Conservation (phyloP, 2,329 filamentous ascomycete species). For the Monosporascus sp. region DNA sequence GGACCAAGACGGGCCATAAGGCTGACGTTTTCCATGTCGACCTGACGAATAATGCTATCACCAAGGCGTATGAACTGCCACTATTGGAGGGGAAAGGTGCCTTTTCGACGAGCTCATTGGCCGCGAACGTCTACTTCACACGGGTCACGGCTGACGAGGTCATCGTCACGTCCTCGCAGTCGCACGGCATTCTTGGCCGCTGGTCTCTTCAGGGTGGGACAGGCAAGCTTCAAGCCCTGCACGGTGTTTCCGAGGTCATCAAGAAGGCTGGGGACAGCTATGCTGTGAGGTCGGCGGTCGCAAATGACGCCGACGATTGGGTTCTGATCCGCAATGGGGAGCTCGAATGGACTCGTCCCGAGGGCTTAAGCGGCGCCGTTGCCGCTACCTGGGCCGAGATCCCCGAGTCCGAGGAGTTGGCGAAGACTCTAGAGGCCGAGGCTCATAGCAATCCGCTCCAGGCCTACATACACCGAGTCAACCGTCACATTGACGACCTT, state of each 20-base stretch:
- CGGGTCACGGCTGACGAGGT: slow-evolving; percentile 72
- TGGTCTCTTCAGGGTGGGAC: slow-evolving; percentile 56
- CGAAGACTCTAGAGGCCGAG: slow-evolving; percentile 77
- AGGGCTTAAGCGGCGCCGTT: slow-evolving; percentile 74
- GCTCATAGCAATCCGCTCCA: slow-evolving; percentile 72
- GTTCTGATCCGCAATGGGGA: slow-evolving; percentile 78
- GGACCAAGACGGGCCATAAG: slow-evolving; percentile 65
- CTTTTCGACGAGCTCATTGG: slow-evolving; percentile 72
- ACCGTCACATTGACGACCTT: slow-evolving; percentile 74
- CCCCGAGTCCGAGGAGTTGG: slow-evolving; percentile 67
- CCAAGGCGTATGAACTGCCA: slow-evolving; percentile 77
- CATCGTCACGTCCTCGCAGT: slow-evolving; percentile 67
- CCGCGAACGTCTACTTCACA: slow-evolving; percentile 84
- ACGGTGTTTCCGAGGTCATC: slow-evolving; percentile 78
- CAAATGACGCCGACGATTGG: slow-evolving; percentile 70
- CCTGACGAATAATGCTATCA: slow-evolving; percentile 60
- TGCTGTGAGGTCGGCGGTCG: slow-evolving; percentile 71
- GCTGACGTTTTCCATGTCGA: slow-evolving; percentile 84
- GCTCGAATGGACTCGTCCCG: slow-evolving; percentile 71
- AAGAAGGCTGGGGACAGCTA: slow-evolving; percentile 62
- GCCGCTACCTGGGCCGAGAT: slow-evolving; percentile 78
- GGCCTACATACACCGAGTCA: slow-evolving; percentile 85
- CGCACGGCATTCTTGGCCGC: slow-evolving; percentile 67
- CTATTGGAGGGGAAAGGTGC: slow-evolving; percentile 64
- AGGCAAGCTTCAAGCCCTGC: slow-evolving; percentile 45